phyloP scores from a whole-genome alignment of 148 eudicot genomes.

The Silene uniflora region DNA sequence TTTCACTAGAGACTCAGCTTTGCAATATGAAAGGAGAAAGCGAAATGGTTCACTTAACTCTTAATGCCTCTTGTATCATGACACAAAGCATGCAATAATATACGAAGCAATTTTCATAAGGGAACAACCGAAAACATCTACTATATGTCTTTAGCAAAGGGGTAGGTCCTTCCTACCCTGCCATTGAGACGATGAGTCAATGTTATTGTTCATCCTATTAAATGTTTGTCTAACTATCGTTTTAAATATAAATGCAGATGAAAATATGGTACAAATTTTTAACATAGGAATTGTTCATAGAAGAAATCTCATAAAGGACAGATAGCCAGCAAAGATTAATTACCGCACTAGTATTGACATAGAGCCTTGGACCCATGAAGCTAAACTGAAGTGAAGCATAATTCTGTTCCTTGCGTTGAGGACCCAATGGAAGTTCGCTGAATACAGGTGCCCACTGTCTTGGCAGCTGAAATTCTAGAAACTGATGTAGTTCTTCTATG shows the following conservation, averaged over 20 bases:
- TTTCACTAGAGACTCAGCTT: no score
- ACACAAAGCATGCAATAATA: not conserved
- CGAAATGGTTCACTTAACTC: not conserved
- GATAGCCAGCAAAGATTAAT: not conserved
- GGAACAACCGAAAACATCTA: not conserved
- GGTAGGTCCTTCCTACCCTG: not conserved
- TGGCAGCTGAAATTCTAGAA: conserved; percentile 97
- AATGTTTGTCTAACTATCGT: no score
- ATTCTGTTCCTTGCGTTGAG: conserved; percentile 78
- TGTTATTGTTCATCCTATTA: not conserved
- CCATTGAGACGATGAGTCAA: not conserved
- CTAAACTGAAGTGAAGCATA: conserved; percentile 86
- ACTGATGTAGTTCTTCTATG: conserved; percentile 93
- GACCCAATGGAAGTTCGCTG: conserved; percentile 96
- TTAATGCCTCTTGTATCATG: no score
- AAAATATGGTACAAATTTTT: not conserved
- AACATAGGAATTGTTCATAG: not conserved
- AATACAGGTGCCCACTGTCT: conserved; percentile 99
- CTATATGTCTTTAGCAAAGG: not conserved
- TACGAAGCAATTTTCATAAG: not conserved
- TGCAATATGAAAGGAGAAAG: not conserved
- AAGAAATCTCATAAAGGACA: not conserved
- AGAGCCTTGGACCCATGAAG: conserved; percentile 94
- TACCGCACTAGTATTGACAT: conserved; percentile 78
- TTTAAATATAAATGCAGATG: no score